Evolutionary conservation across 2,329 filamentous ascomycete genomes (phyloP).

Genomic region (Scedosporium dehoogii): DNA sequence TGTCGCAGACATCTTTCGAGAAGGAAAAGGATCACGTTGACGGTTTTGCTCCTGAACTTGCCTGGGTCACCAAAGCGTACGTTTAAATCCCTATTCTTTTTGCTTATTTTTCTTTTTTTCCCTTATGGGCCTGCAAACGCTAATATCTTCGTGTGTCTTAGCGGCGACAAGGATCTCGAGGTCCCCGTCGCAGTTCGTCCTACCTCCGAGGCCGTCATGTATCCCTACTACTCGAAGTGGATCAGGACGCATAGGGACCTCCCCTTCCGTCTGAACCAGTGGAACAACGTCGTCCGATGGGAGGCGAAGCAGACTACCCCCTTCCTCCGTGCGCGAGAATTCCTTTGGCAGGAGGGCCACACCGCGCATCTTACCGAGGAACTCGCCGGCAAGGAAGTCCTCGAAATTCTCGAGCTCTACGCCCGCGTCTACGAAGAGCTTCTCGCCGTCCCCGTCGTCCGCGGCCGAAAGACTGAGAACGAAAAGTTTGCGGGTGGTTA

Average conservation of each 20-base stretch:
- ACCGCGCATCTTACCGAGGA: slow-evolving; percentile 78
- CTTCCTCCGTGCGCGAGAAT: slow-evolving; percentile 88
- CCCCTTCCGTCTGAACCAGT: slow-evolving; percentile 90
- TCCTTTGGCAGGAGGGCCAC: slow-evolving; percentile 97
- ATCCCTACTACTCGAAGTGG: slow-evolving; percentile 93
- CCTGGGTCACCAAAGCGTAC: slow-evolving; percentile 78
- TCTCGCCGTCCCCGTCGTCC: slow-evolving; percentile 87
- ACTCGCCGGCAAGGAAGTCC: slow-evolving; percentile 72
- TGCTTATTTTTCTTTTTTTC: neutral
- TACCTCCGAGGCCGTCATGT: slow-evolving; percentile 75
- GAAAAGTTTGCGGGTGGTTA: slow-evolving; percentile 96
- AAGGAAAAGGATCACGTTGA: slow-evolving; percentile 95
- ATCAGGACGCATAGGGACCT: slow-evolving; percentile 94
- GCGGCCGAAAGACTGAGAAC: slow-evolving; percentile 90
- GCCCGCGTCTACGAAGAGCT: slow-evolving; percentile 87
- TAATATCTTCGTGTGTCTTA: slow-evolving; percentile 23
- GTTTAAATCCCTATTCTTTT: slow-evolving; percentile 17
- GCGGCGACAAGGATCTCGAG: slow-evolving; percentile 87
- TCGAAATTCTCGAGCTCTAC: slow-evolving; percentile 89
- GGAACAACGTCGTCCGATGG: slow-evolving; percentile 91
- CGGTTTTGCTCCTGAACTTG: slow-evolving; percentile 90
- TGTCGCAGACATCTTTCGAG: slow-evolving; percentile 79
- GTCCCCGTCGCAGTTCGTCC: slow-evolving; percentile 60
- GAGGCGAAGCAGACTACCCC: slow-evolving; percentile 88
- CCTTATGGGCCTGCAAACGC: neutral